A percentile compares a stretch with the other conserved stretches of the same genome.
Conservation (phyloP, 2,329 filamentous ascomycete species). For the Triangularia setosa region DNA sequence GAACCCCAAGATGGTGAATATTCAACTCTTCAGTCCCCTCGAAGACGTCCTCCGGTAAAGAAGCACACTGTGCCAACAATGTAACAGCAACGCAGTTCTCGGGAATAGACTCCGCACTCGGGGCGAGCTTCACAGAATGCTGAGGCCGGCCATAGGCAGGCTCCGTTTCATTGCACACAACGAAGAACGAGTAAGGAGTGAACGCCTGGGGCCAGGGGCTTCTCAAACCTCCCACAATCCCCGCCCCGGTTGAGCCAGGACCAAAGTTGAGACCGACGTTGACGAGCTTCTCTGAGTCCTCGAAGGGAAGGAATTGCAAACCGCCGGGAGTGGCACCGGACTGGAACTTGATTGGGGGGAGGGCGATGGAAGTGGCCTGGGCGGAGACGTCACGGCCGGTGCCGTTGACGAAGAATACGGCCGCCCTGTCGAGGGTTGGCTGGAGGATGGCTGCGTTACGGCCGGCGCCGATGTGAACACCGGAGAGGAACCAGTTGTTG, state of each 20-base stretch:
- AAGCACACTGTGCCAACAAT: not conserved
- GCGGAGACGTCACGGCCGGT: not conserved
- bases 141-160: not conserved
- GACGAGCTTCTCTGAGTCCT: not conserved
- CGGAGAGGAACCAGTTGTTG: not conserved
- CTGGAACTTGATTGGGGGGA: not conserved
- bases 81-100: not conserved
- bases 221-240: not conserved
- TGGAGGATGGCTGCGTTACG: not conserved
- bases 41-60: not conserved
- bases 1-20: not conserved
- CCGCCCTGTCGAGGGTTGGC: not conserved
- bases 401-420: constrained; percentile 4
- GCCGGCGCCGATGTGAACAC: not conserved
- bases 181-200: not conserved
- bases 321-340: not conserved
- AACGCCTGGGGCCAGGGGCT: not conserved
- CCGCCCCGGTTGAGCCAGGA: not conserved
- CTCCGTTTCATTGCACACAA: not conserved
- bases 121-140: not conserved
- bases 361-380: not conserved
- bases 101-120: not conserved
- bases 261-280: not conserved
- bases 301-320: not conserved
- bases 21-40: not conserved